Conservation (phyloP, 495 filamentous ascomycete species). For the Hamigera avellanea region DNA sequence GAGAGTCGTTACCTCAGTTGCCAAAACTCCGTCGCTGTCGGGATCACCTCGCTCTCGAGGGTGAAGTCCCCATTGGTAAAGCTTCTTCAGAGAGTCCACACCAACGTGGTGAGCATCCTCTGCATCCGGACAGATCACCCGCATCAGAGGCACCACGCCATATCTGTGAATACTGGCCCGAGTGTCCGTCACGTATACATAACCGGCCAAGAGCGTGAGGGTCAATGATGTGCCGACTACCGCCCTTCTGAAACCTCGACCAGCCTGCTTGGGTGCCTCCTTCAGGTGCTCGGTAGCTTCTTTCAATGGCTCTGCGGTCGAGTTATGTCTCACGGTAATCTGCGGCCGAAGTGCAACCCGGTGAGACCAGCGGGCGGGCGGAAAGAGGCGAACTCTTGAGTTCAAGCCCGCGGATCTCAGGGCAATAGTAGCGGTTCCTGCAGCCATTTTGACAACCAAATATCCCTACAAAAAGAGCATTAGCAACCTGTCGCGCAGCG, state of each 20-base stretch:
- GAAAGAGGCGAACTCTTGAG: not conserved
- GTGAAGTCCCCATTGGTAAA: slow-evolving; percentile 47
- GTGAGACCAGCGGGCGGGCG: not conserved
- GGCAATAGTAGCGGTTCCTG: not conserved
- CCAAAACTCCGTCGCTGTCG: slow-evolving; percentile 37
- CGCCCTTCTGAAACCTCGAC: slow-evolving; percentile 27
- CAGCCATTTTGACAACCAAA: not conserved
- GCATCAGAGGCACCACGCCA: slow-evolving; percentile 61
- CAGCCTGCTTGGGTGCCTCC: slow-evolving; percentile 22
- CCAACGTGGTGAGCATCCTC: slow-evolving; percentile 84
- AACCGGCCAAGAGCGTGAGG: slow-evolving; percentile 40
- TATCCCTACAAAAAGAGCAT: not conserved
- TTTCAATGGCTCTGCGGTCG: not conserved
- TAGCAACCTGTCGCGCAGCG: not conserved
- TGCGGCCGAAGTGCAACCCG: not conserved
- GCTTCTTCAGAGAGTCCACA: slow-evolving; percentile 44
- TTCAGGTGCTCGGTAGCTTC: slow-evolving; percentile 15
- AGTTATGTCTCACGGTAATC: not conserved
- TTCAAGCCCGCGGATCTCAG: not conserved
- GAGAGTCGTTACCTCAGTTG: slow-evolving; percentile 32
- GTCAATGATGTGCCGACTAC: slow-evolving; percentile 46
- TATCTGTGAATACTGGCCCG: slow-evolving; percentile 76
- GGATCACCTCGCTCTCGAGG: slow-evolving; percentile 61
- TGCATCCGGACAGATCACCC: slow-evolving; percentile 64
- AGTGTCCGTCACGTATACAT: slow-evolving; percentile 82